Evolutionary conservation across 371 early-diverging fungal genomes (phyloP).

Genomic region (Zancudomyces culisetae): DNA sequence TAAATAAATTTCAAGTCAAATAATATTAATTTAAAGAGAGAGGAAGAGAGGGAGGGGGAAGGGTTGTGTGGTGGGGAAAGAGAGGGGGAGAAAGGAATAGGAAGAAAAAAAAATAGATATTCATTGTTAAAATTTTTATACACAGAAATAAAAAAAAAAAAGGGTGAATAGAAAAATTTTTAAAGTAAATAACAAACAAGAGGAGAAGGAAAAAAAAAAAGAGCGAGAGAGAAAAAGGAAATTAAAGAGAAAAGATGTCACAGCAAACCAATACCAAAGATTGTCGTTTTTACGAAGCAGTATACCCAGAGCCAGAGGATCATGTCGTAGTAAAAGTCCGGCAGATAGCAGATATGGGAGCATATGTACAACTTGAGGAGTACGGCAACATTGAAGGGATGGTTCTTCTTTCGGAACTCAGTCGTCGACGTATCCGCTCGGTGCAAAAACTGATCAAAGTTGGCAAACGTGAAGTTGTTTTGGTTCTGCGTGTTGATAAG

Average conservation of each 20-base stretch:
- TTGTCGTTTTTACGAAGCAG: constrained; percentile 85
- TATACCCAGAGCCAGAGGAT: constrained; percentile 94
- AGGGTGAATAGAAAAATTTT: no score
- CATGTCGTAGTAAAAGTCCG: constrained; percentile 97
- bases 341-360: constrained; percentile 95
- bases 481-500: constrained; percentile 95
- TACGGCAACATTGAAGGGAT: constrained; percentile 92
- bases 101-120: no score
- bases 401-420: constrained; percentile 92
- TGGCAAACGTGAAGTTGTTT: constrained; percentile 91
- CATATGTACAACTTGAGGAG: constrained; percentile 87
- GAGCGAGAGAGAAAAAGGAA: neutral
- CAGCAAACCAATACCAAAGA: no score
- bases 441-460: constrained; percentile 95
- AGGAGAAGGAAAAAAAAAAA: neutral
- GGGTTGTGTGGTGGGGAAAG: no score
- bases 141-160: no score
- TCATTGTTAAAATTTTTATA: no score
- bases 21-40: no score
- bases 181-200: neutral
- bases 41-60: no score
- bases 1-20: no score
- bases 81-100: no score
- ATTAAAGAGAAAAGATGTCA: no score
- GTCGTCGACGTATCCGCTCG: constrained; percentile 92